phyloP scores from a whole-genome alignment of 108 stramenopile species.

The Cylindrotheca fusiformis region DNA sequence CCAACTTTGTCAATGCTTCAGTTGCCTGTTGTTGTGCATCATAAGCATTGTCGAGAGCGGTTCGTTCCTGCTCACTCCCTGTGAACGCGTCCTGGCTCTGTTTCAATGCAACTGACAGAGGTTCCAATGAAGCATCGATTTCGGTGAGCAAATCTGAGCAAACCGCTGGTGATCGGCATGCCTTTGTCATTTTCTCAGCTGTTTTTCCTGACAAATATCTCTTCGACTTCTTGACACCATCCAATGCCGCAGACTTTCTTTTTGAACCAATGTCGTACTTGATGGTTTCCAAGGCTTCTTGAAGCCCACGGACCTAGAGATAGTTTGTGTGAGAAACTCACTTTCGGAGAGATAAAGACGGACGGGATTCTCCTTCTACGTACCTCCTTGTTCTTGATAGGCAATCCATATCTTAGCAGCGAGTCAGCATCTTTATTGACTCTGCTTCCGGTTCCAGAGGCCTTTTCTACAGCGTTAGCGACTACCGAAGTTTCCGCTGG shows the following conservation, averaged over 20 bases:
- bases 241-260: slow-evolving; percentile 76
- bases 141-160: slow-evolving; percentile 44
- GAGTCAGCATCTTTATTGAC: slow-evolving; percentile 94
- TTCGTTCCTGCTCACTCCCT: slow-evolving; percentile 85
- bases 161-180: slow-evolving; percentile 54
- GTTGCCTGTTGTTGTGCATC: slow-evolving; percentile 59
- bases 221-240: slow-evolving; percentile 79
- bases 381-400: slow-evolving; percentile 86
- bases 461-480: slow-evolving; percentile 84
- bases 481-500: background rate
- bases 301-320: slow-evolving; percentile 74
- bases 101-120: slow-evolving; percentile 52
- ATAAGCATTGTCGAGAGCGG: slow-evolving; percentile 82
- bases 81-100: slow-evolving; percentile 56
- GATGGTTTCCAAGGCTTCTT: slow-evolving; percentile 76
- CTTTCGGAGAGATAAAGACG: background rate
- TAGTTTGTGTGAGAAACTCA: slow-evolving; percentile 2
- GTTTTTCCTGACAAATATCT: slow-evolving; percentile 46
- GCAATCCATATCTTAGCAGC: slow-evolving; percentile 84
- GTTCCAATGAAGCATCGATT: slow-evolving; percentile 53
- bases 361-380: slow-evolving; percentile 11
- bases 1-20: slow-evolving; percentile 59
- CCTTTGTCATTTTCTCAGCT: slow-evolving; percentile 61
- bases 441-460: slow-evolving; percentile 78
- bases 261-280: slow-evolving; percentile 78